A percentile compares a stretch with the other conserved stretches of the same genome.
Evolutionary conservation across 208 protist species (phyloP).

Genomic region (Trichomonas tenax): DNA sequence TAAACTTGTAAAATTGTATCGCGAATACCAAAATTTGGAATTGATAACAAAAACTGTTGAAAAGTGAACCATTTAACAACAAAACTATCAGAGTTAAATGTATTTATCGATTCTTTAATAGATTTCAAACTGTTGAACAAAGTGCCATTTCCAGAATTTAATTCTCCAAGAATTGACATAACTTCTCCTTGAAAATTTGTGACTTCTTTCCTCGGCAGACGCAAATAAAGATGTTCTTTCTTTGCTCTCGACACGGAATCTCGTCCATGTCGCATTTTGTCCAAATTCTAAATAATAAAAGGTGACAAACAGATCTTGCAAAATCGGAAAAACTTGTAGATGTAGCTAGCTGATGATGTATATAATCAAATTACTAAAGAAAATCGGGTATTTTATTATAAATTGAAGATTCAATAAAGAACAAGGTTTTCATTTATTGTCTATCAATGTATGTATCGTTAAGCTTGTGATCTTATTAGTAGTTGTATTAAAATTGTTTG

Average conservation of each 20-base stretch:
- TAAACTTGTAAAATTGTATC: not conserved
- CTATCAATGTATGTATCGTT: no score
- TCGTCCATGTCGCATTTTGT: not conserved
- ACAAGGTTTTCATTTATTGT: no score
- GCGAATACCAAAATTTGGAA: not conserved
- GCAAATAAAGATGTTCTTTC: not conserved
- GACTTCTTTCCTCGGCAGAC: not conserved
- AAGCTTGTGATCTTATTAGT: no score
- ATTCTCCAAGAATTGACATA: not conserved
- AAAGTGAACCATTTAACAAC: not conserved
- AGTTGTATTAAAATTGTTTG: no score
- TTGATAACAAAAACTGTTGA: not conserved
- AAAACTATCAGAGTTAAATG: not conserved
- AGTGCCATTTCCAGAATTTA: not conserved
- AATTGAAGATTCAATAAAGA: no score
- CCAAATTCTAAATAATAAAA: no score
- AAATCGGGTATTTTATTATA: no score
- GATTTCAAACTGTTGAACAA: not conserved
- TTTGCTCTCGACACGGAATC: not conserved
- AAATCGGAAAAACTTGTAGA: no score
- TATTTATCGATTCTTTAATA: not conserved
- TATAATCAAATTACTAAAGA: no score
- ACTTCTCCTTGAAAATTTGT: not conserved
- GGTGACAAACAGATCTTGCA: no score
- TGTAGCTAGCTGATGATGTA: no score